Conservation (phyloP, 768 basidiomycete species). For the Kwoniella sp. region DNA sequence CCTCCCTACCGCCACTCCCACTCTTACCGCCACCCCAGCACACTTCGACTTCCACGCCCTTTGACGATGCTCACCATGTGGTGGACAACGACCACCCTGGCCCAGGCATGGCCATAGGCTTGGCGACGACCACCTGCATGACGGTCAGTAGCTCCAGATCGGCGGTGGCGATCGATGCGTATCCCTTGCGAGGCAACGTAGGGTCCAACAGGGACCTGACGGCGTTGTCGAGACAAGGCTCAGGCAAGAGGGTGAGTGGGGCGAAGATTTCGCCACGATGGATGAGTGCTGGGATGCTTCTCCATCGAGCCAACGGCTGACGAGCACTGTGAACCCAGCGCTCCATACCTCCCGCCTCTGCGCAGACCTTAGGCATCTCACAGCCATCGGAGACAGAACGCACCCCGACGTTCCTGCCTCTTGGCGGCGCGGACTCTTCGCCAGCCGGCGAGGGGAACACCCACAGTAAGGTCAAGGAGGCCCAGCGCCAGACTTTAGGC, state of each 20-base stretch:
- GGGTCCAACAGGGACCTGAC: slow-evolving; percentile 2
- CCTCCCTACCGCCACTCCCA: not conserved
- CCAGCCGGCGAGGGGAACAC: no score
- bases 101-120: slow-evolving; percentile 4
- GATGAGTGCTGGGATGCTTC: no score
- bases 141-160: slow-evolving; percentile 10
- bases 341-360: no score
- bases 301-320: no score
- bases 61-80: not conserved
- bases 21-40: not conserved
- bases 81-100: no score
- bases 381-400: slow-evolving; percentile 10
- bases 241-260: not conserved
- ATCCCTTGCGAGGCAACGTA: not conserved
- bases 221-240: no score
- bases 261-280: no score
- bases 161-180: slow-evolving; percentile 8
- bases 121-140: slow-evolving; percentile 12
- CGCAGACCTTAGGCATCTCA: no score
- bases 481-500: no score
- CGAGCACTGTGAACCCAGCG: no score
- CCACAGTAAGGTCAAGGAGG: no score
- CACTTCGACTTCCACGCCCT: not conserved
- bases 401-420: slow-evolving; percentile 6
- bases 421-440: not conserved